Base-by-base conservation (phyloP, 2,329 filamentous ascomycete species). In the Chaetoscypha palmicola region DNA sequence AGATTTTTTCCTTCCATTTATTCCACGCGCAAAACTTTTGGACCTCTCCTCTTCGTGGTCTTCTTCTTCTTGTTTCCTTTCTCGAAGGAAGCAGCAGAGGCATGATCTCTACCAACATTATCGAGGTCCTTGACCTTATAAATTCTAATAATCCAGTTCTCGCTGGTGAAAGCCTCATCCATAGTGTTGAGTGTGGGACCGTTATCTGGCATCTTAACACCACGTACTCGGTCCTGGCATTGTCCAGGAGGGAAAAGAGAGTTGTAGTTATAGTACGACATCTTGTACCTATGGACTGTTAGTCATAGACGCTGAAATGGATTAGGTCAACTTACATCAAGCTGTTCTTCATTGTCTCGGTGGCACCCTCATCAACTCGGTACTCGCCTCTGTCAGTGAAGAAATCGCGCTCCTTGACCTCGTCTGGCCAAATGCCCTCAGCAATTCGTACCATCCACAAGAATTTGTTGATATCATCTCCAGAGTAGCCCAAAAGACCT, bases 81-180 rank as follows among this genome's bases (percentile, higher is more conserved):
- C 49, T 88, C 83, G 61, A 91, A 91, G 5, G 81, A 76, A 22
- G 76, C 71, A 2, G 71, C 79, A 0, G 76, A 66, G 67, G 77
- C 77, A 63, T 96, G 91, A 59, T 95, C 88, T 64, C 92, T 81
- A 43, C 89, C 91, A 54, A 98, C 74, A 65, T 97, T 97, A 71
- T 98, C 92, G 47, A 96, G 81, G 59, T 95, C 90, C 73, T 98
- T 98, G 70, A 98, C 92, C 76, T 98, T 98, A 77, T 96, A 98
- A 62, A 98, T 96, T 53, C 92, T 79, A 64, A 98, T 97, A 66
- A 98, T 98, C 92, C 92, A 98, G 76, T 98, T 98, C 74, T 98
- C 92, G 61, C 88, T 95, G 43, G 94, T 98, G 66, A 94, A 98
- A 8, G 92, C 92, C 70, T 98, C 92, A 64, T 98, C 92, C 36